phyloP scores from a whole-genome alignment of 1,139 yeast species.

The Taphrina confusa region DNA sequence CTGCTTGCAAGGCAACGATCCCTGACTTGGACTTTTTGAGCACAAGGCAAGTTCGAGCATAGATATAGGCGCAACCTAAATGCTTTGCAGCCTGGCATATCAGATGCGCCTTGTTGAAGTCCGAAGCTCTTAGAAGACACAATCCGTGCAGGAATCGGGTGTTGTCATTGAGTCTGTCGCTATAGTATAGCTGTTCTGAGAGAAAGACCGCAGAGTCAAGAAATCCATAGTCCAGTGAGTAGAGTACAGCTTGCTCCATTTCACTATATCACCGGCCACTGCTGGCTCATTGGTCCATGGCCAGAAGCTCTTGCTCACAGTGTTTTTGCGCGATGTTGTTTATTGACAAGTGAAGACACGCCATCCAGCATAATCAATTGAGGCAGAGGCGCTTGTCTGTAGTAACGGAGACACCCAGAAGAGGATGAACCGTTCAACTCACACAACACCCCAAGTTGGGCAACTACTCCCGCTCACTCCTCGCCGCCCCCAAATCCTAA shows the following conservation, averaged over 20 bases:
- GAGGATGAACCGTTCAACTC: too few species aligned
- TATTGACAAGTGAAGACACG: neutral
- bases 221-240: conserved; percentile 70
- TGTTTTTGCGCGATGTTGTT: neutral
- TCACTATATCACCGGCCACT: neutral
- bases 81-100: conserved; percentile 54
- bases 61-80: conserved; percentile 70
- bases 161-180: conserved; percentile 54
- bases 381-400: too few species aligned
- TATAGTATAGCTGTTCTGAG: conserved; percentile 69
- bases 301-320: too few species aligned
- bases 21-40: conserved; percentile 65
- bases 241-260: conserved; percentile 32
- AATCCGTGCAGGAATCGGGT: conserved; percentile 65
- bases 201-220: conserved; percentile 76
- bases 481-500: too few species aligned
- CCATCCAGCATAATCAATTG: too few species aligned
- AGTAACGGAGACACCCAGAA: too few species aligned
- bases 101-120: conserved; percentile 63
- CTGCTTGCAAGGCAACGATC: conserved; percentile 50
- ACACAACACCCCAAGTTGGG: too few species aligned
- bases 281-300: conserved; percentile 2
- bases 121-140: conserved; percentile 58
- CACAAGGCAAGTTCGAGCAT: conserved; percentile 64
- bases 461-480: too few species aligned